Evolutionary conservation across 306 rosid species (phyloP), one percentile per base, ranked within the genome.

Genomic region (Abrus pulchellus): DNA sequence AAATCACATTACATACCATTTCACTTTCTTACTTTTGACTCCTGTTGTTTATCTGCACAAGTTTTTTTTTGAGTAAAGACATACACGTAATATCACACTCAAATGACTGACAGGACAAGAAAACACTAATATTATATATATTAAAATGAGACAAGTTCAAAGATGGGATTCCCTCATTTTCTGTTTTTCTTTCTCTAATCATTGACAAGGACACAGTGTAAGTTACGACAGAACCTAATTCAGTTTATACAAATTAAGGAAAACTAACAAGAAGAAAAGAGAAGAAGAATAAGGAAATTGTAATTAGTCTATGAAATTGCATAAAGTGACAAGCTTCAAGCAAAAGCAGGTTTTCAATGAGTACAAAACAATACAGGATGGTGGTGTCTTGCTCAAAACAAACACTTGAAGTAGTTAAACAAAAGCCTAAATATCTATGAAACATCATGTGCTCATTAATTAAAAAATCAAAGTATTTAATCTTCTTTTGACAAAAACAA

Each of bases 41-140:
- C 49, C 13, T 57, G 62, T 55, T 57, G 29, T 11, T 75, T 56
- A 70, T 79, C 78, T 56, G 72, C 86, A 13, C 30, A 59, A 56
- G 73, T 61, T 45, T 67, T 44, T 27, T 59, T 81, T 20, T 14
- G 32, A 75, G 76, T 50, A 64, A 79, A 70, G 79, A 69, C 65
- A 75, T 61, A 62, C 65, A 63, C 33, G 80, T 64, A 65, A 63
- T 72, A 33, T 75, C 77, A 75, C 77, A 71, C 77, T 75, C 63
- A 79, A 69, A 70, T 54, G 77, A 75, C 72, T 69, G 83, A 83
- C 41, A 76, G 70, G 85, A 85, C 83, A 60, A 38, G 77, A 61
- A 60, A 74, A 79, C 84, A 84, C 87, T 79, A 79, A 74, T 10
- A 20, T 20, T 20, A 20, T 20, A 36, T 61, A 34, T 11, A 45